Evolutionary conservation across 176 grass and related monocot species (phyloP).

Genomic region (Bothriochloa decipiens): DNA sequence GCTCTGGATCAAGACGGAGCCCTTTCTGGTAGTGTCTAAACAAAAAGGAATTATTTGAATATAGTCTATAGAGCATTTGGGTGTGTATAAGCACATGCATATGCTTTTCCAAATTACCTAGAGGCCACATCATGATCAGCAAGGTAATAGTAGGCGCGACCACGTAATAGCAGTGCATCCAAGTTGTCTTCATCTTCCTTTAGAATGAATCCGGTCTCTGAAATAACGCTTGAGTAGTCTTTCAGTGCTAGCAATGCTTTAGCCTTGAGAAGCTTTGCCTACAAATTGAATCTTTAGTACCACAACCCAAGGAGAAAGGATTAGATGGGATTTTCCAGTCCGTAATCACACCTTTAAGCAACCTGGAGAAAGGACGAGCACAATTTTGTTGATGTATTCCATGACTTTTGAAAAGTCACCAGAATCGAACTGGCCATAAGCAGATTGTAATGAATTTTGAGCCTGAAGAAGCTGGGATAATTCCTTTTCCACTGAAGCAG

Average conservation of each 20-base stretch:
- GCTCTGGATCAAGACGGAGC: constrained; percentile 88
- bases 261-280: constrained; percentile 95
- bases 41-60: constrained; percentile 13
- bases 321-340: neutral
- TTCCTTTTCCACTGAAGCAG: constrained; percentile 78
- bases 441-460: constrained; percentile 68
- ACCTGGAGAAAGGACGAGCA: constrained; percentile 86
- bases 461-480: constrained; percentile 85
- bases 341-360: constrained; percentile 75
- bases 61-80: constrained; percentile 1
- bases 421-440: constrained; percentile 73
- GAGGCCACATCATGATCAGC: constrained; percentile 95
- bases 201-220: constrained; percentile 86
- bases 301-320: neutral
- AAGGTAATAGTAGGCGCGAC: constrained; percentile 95
- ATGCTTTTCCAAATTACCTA: constrained; percentile 53
- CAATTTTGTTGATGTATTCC: constrained; percentile 92
- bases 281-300: constrained; percentile 39
- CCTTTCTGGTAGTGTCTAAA: constrained; percentile 96
- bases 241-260: constrained; percentile 75
- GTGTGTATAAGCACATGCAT: neutral
- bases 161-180: constrained; percentile 83
- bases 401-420: constrained; percentile 82
- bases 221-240: constrained; percentile 89
- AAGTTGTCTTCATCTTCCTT: constrained; percentile 99